Conservation (phyloP, 306 rosid species). For the cucumber (Cucumis sativus) region DNA sequence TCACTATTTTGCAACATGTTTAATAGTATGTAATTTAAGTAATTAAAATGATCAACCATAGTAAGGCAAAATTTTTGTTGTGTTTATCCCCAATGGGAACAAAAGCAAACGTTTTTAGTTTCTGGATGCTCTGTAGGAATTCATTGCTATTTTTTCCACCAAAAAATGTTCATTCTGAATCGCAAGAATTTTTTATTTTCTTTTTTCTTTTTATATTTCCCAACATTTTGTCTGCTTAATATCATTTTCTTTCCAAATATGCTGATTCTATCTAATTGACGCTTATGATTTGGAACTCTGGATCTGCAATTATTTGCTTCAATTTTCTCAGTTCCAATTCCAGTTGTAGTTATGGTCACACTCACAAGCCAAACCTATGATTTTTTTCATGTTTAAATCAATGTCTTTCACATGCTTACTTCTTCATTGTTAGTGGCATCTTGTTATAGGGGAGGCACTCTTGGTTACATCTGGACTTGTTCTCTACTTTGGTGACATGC, state of each 20-base stretch:
- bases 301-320: neutral
- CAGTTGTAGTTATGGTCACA: neutral
- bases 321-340: neutral
- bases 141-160: too few species aligned
- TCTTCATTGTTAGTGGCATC: conserved; percentile 1
- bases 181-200: too few species aligned
- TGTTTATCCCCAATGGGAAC: neutral
- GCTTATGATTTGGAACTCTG: neutral
- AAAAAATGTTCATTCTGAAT: too few species aligned
- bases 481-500: conserved; percentile 88
- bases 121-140: too few species aligned
- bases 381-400: neutral
- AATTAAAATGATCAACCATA: neutral
- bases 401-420: conserved; percentile 4
- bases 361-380: neutral
- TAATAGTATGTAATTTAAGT: neutral
- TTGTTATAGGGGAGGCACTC: conserved; percentile 66
- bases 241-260: neutral
- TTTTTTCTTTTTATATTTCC: too few species aligned
- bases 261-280: neutral
- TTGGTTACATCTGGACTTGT: conserved; percentile 72
- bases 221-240: neutral
- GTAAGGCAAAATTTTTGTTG: neutral
- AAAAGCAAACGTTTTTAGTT: neutral
- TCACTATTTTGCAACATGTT: neutral